These are phyloP conservation scores for Malus asiatica DNA, from an alignment of 306 rosid species.

Conservation along the genomic window DNA sequence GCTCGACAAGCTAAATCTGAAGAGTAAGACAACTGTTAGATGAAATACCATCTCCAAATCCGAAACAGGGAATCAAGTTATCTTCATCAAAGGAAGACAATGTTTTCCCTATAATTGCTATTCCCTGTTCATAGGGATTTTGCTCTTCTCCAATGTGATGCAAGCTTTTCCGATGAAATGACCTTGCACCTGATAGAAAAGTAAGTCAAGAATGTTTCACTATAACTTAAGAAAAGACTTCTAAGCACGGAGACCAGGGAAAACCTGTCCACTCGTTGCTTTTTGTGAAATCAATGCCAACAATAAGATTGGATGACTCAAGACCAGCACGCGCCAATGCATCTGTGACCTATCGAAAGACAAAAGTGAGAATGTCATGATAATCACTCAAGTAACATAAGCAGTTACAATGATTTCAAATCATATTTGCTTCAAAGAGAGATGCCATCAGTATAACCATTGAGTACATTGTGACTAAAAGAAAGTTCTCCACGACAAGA, in stretches of 20 bases:
- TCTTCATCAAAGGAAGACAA: constrained; percentile 84
- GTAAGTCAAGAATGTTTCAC: constrained; percentile 18
- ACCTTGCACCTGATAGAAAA: constrained; percentile 52
- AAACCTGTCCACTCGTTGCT: constrained; percentile 99
- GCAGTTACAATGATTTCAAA: neutral
- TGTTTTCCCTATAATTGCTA: constrained; percentile 86
- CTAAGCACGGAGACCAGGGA: constrained; percentile 14
- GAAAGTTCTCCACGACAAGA: neutral
- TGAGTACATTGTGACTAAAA: neutral
- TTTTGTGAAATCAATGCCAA: constrained; percentile 95
- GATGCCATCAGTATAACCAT: neutral
- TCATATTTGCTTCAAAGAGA: neutral
- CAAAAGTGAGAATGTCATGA: constrained; percentile 11
- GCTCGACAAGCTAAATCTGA: neutral
- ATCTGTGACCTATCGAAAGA: constrained; percentile 62
- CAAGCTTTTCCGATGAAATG: constrained; percentile 80
- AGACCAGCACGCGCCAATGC: constrained; percentile 78
- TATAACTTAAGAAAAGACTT: neutral
- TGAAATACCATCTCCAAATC: constrained; percentile 88
- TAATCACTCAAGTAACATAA: neutral
- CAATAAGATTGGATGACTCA: constrained; percentile 91
- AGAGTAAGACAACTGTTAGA: constrained; percentile 2
- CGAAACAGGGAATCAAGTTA: constrained; percentile 88
- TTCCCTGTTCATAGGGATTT: constrained; percentile 96
- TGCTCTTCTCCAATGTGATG: constrained; percentile 76